Evolutionary conservation across 805 yeast genomes (phyloP), one percentile per base, ranked within the genome.

Genomic region (Metschnikowia peoriensis): DNA sequence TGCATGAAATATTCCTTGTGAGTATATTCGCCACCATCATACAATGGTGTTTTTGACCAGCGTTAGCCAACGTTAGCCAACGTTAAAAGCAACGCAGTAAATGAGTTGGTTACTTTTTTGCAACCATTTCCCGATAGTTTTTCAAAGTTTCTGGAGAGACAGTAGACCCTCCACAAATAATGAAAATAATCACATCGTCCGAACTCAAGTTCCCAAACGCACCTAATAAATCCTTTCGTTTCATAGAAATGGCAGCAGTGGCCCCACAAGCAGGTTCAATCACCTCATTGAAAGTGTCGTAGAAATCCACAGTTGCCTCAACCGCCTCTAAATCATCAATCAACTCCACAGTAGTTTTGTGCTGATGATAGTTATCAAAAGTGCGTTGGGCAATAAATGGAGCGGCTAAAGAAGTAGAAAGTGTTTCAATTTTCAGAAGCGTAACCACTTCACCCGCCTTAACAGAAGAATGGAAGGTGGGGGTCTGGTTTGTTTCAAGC

Each of bases 181-280:
- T 75, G 4, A 82, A 69, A 6, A 84, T 76, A 5, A 84, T 69
- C 7, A 79, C 68, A 50, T 73, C 77, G 43, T 80, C 79, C 6
- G 62, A 41, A 4, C 59, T 40, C 47, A 79, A 60, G 38, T 66
- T 55, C 4, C 63, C 64, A 41, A 68, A 63, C 22, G 54, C 44
- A 28, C 57, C 52, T 35, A 77, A 52, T 29, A 71, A 53, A 8
- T 65, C 68, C 14, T 63, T 40, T 51, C 65, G 65, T 43, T 74
- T 61, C 58, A 74, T 78, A 28, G 76, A 77, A 11, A 83, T 72
- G 16, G 85, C 77, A 22, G 85, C 64, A 0, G 89, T 81, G 4
- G 88, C 87, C 4, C 89, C 89, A 66, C 90, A 86, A 1, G 90
- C 90, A 0, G 89, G 89, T 63, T 86, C 90, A 0, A 83, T 79